phyloP scores from a whole-genome alignment of 1,139 yeast genomes.

The Lodderomyces oxycetoniae region DNA sequence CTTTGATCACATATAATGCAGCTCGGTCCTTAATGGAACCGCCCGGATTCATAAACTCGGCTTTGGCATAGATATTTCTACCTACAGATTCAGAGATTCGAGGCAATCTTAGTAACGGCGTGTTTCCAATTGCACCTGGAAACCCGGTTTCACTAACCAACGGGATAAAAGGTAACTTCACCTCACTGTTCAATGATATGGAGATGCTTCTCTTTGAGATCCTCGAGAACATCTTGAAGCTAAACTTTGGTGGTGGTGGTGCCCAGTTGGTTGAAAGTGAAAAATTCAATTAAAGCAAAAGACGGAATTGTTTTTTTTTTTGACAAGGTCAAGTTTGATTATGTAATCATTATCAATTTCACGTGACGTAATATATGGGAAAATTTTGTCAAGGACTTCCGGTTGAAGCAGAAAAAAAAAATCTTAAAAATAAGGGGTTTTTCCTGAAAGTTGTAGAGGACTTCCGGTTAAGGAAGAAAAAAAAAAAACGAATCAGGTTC shows the following conservation, averaged over 20 bases:
- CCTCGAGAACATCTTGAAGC: constrained; percentile 13
- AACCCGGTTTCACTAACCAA: constrained; percentile 59
- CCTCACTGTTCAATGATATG: constrained; percentile 18
- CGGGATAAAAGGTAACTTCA: constrained; percentile 51
- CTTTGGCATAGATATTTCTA: constrained; percentile 79
- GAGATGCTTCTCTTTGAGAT: constrained; percentile 18
- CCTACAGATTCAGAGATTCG: constrained; percentile 58
- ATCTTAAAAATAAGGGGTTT: no score
- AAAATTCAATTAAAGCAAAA: neutral
- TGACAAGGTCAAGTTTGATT: no score
- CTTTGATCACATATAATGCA: constrained; percentile 70
- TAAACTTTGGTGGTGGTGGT: neutral
- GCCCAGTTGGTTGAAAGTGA: neutral
- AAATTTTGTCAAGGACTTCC: no score
- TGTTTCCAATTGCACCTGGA: constrained; percentile 79
- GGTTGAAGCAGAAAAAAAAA: no score
- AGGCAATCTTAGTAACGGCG: constrained; percentile 71
- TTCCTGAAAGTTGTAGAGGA: no score
- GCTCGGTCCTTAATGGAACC: constrained; percentile 93
- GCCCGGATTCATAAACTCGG: constrained; percentile 92
- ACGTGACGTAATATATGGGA: no score
- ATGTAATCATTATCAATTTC: no score
- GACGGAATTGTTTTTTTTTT: constrained; percentile 4
- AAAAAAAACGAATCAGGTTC: no score
- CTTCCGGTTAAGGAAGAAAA: no score